Conservation (phyloP, 352 stramenopile genomes). For the Blastocystis sp. region DNA sequence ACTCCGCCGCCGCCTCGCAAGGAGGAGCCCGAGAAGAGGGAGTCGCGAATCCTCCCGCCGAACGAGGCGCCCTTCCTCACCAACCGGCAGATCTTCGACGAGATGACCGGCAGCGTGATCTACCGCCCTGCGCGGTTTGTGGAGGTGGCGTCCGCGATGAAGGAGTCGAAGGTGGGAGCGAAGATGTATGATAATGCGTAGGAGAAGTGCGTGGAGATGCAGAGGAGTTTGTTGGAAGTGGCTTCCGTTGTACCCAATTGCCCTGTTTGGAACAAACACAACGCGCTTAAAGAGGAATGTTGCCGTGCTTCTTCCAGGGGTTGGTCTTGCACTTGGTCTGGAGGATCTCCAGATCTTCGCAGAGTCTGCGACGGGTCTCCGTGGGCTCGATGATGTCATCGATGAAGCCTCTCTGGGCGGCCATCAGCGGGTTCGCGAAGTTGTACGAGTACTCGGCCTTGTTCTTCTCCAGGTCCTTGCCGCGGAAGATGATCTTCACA, state of each 20-base stretch:
- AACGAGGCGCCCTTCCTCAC: neutral
- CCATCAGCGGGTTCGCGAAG: too few species aligned
- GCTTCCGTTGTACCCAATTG: neutral
- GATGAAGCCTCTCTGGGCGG: too few species aligned
- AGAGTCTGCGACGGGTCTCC: too few species aligned
- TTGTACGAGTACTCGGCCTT: too few species aligned
- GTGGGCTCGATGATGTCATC: too few species aligned
- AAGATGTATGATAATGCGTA: neutral
- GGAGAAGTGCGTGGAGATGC: neutral
- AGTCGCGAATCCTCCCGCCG: neutral
- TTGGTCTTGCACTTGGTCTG: constrained; percentile 85
- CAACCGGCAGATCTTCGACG: neutral
- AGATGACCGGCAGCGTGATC: neutral
- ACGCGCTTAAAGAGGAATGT: constrained; percentile 88
- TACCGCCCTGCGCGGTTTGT: neutral
- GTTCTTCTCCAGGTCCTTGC: too few species aligned
- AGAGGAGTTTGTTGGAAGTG: neutral
- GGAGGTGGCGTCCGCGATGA: neutral
- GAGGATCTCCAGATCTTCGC: too few species aligned
- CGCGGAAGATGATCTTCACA: too few species aligned
- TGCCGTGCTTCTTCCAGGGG: constrained; percentile 91
- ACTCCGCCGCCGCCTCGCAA: neutral
- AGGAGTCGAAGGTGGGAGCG: neutral
- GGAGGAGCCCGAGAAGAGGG: neutral
- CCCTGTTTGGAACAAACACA: neutral